phyloP scores from a whole-genome alignment of 73 alveolate genomes.

The Tetrahymena borealis region DNA sequence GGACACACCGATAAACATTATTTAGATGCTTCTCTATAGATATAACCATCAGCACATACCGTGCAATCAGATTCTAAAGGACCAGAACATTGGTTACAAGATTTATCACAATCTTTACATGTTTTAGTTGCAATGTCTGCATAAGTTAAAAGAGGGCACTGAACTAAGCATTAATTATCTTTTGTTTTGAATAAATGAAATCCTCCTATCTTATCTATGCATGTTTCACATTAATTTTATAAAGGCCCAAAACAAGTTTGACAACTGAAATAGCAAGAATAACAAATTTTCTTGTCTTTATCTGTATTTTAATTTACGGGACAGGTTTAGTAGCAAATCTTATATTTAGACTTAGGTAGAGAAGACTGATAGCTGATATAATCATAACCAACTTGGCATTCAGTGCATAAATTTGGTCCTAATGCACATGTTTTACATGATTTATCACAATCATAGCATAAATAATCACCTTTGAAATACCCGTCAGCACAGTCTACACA shows the following conservation, averaged over 20 bases:
- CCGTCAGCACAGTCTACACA: not conserved
- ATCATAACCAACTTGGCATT: not conserved
- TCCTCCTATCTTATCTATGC: not conserved
- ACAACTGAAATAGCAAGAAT: not conserved
- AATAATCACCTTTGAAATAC: not conserved
- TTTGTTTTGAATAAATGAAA: not conserved
- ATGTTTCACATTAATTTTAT: not conserved
- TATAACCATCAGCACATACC: not conserved
- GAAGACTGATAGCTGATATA: not conserved
- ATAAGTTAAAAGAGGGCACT: not conserved
- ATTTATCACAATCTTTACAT: not conserved
- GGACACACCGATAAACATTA: not conserved
- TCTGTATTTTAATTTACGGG: not conserved
- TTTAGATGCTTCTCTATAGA: not conserved
- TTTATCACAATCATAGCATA: not conserved
- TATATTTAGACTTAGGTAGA: not conserved
- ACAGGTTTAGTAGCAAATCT: not conserved
- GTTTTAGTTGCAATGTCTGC: not conserved
- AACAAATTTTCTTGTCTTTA: not conserved
- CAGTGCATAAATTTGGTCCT: not conserved
- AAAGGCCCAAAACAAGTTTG: not conserved
- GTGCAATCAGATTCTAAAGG: not conserved
- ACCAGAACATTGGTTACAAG: not conserved
- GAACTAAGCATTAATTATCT: not conserved
- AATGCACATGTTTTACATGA: not conserved